phyloP scores from a whole-genome alignment of 2,329 filamentous ascomycete genomes.

The Trichoderma koningiopsis region DNA sequence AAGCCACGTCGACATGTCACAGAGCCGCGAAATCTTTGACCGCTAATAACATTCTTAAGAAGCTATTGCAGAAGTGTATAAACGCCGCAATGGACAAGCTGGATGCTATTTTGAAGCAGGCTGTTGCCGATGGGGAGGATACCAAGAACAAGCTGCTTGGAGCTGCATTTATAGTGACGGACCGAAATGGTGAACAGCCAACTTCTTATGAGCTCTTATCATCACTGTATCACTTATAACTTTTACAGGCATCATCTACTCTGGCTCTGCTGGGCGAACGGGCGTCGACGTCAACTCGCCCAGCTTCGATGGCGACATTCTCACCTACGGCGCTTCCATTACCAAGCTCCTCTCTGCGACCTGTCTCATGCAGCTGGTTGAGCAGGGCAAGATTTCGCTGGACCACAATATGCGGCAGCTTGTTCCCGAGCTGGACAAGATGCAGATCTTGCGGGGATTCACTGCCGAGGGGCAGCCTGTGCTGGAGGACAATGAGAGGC shows the following conservation, averaged over 20 bases:
- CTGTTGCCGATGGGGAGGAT: constrained; percentile 36
- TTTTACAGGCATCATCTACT: constrained; percentile 40
- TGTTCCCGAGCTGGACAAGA: constrained; percentile 39
- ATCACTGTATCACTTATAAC: background rate
- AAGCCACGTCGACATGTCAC: background rate
- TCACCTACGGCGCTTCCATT: constrained; percentile 46
- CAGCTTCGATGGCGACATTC: constrained; percentile 38
- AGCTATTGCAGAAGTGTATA: too few species aligned
- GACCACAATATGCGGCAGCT: constrained; percentile 42
- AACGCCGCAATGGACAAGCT: constrained; percentile 34
- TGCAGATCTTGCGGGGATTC: constrained; percentile 45
- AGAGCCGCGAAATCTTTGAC: background rate
- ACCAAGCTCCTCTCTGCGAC: constrained; percentile 47
- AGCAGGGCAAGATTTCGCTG: constrained; percentile 39
- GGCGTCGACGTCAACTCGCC: constrained; percentile 35
- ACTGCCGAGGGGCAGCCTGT: constrained; percentile 40
- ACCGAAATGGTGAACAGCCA: constrained; percentile 35
- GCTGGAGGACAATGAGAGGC: constrained; percentile 40
- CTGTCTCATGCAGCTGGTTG: constrained; percentile 45
- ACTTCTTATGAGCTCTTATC: background rate
- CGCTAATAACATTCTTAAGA: background rate
- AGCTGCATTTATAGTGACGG: constrained; percentile 41
- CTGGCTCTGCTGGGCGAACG: constrained; percentile 42
- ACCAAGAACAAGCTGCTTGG: constrained; percentile 41
- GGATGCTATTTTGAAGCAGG: constrained; percentile 35